Conservation (phyloP, 371 early-diverging fungal genomes). For the Syncephalastrum sp. region DNA sequence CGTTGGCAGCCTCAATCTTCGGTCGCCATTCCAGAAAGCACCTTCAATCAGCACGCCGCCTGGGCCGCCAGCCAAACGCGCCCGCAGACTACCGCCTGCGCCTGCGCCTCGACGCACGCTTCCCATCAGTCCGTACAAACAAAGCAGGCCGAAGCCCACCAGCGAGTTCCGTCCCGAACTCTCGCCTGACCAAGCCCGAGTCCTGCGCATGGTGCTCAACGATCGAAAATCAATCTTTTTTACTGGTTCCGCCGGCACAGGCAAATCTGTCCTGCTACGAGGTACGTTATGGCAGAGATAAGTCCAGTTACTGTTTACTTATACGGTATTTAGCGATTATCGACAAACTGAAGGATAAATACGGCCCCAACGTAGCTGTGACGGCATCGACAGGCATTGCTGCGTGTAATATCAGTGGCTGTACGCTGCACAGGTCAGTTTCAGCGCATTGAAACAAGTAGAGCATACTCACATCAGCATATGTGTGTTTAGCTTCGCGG, state of each 20-base stretch:
- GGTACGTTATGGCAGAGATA: constrained; percentile 8
- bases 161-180: constrained; percentile 18
- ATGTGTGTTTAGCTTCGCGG: constrained; percentile 57
- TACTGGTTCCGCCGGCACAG: constrained; percentile 84
- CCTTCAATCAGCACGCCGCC: too few species aligned
- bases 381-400: constrained; percentile 93
- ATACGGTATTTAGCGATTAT: constrained; percentile 47
- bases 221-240: constrained; percentile 65
- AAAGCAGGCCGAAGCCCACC: too few species aligned
- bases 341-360: constrained; percentile 29
- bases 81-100: too few species aligned
- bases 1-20: too few species aligned
- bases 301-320: background rate
- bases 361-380: constrained; percentile 55
- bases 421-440: constrained; percentile 65
- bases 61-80: too few species aligned
- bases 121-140: too few species aligned
- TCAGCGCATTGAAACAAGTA: background rate
- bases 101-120: too few species aligned
- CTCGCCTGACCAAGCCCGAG: constrained; percentile 61
- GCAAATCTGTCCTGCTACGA: constrained; percentile 71
- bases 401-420: constrained; percentile 80
- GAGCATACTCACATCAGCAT: background rate
- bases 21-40: too few species aligned
- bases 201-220: constrained; percentile 58